phyloP scores from a whole-genome alignment of 2,329 filamentous ascomycete genomes.

The Penicillium sp. region DNA sequence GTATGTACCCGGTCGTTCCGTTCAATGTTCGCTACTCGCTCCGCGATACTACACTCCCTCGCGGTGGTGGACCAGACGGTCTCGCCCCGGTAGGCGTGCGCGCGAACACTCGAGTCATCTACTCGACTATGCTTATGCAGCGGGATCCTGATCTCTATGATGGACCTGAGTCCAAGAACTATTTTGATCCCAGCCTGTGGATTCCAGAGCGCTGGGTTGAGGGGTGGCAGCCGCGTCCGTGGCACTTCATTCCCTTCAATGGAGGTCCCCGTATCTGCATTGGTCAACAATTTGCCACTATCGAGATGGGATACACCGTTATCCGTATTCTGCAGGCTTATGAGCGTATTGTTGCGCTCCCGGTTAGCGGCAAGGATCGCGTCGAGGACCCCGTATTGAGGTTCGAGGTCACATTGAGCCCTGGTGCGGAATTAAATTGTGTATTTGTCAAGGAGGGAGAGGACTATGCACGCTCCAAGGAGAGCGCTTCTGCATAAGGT shows the following conservation, averaged over 20 bases:
- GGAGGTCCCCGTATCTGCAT: constrained; percentile 57
- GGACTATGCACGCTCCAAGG: constrained; percentile 1
- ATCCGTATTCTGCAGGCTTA: constrained; percentile 45
- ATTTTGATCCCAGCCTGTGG: constrained; percentile 45
- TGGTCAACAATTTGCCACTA: constrained; percentile 60
- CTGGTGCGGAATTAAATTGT: constrained; percentile 40
- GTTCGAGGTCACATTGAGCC: constrained; percentile 42
- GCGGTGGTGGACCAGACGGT: constrained; percentile 56
- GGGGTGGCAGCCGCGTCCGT: constrained; percentile 52
- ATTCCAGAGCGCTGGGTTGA: constrained; percentile 54
- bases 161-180: constrained; percentile 34
- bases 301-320: constrained; percentile 57
- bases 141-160: constrained; percentile 52
- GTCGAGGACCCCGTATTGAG: constrained; percentile 37
- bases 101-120: constrained; percentile 50
- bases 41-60: constrained; percentile 71
- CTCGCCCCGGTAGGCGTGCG: constrained; percentile 47
- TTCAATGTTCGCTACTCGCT: constrained; percentile 75
- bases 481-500: not conserved
- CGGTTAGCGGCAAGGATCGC: constrained; percentile 29
- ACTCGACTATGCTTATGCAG: constrained; percentile 56
- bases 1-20: constrained; percentile 75
- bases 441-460: constrained; percentile 37
- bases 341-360: constrained; percentile 36
- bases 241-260: constrained; percentile 58